A percentile compares a stretch with the other conserved stretches of the same genome.
Evolutionary conservation across 2,329 filamentous ascomycete genomes (phyloP).

Genomic region (Colletotrichum sp.): DNA sequence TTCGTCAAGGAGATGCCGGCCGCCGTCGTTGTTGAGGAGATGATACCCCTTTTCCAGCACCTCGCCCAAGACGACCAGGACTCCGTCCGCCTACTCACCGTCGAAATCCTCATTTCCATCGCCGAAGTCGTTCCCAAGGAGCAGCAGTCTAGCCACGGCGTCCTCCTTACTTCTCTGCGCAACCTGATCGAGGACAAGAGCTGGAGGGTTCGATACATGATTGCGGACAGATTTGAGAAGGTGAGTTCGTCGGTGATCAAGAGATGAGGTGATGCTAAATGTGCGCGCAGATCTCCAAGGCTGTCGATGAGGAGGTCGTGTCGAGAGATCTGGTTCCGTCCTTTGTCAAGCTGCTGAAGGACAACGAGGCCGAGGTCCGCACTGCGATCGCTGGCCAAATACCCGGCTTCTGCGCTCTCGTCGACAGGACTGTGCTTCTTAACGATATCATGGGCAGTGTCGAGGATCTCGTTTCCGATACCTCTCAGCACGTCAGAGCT

Average conservation of each 20-base stretch:
- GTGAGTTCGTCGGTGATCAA: conserved; percentile 46
- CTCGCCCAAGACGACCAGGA: conserved; percentile 97
- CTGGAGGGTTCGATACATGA: conserved; percentile 99
- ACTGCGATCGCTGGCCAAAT: conserved; percentile 98
- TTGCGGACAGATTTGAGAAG: conserved; percentile 98
- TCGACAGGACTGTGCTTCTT: conserved; percentile 86
- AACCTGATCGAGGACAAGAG: conserved; percentile 99
- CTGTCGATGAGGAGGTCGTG: conserved; percentile 96
- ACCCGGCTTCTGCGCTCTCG: conserved; percentile 90
- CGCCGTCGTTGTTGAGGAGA: conserved; percentile 91
- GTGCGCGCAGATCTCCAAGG: conserved; percentile 82
- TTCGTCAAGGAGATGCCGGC: conserved; percentile 98
- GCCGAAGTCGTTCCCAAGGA: conserved; percentile 98
- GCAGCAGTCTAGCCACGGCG: conserved; percentile 94
- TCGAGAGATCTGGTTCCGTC: conserved; percentile 92
- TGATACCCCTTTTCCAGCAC: conserved; percentile 99
- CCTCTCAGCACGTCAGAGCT: conserved; percentile 94
- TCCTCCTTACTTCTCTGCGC: conserved; percentile 86
- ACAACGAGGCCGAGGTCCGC: conserved; percentile 96
- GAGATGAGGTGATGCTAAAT: conserved; percentile 19
- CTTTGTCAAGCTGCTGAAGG: conserved; percentile 97
- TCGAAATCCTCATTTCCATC: conserved; percentile 95
- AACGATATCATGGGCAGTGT: conserved; percentile 97
- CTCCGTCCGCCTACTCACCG: conserved; percentile 92
- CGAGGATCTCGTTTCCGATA: conserved; percentile 94